A percentile compares a stretch with the other conserved stretches of the same genome.
phyloP scores from a whole-genome alignment of 169 alveolate genomes.

The Pseudocohnilembus persalinus region DNA sequence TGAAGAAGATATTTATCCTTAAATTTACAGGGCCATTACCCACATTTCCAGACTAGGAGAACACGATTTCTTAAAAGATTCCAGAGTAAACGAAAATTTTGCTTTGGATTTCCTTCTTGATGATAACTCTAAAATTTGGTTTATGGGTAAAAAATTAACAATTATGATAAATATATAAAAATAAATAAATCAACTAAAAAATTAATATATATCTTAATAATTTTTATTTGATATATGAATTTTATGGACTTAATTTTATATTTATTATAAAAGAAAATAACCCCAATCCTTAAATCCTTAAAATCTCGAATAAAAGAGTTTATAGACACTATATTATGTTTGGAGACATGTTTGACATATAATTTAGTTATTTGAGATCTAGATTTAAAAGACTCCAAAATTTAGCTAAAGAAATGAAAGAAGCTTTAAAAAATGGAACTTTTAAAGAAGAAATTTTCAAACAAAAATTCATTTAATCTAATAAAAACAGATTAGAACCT shows the following conservation, averaged over 20 bases:
- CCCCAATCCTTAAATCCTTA: conserved; percentile 18
- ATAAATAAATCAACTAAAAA: too few relatives aligned
- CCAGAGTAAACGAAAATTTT: conserved; percentile 38
- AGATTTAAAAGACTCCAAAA: conserved; percentile 20
- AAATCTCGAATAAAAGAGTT: conserved; percentile 17
- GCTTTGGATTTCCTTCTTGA: conserved; percentile 47
- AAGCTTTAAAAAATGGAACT: neutral
- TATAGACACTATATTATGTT: conserved; percentile 20
- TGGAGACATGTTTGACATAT: conserved; percentile 22
- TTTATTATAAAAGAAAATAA: conserved; percentile 7
- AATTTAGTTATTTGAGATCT: conserved; percentile 11
- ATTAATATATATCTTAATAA: too few relatives aligned
- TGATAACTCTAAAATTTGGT: conserved; percentile 45
- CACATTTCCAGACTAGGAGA: conserved; percentile 30
- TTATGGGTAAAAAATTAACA: neutral
- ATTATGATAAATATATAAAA: too few relatives aligned
- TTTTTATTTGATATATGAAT: too few relatives aligned
- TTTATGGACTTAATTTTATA: too few relatives aligned
- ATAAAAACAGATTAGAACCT: conserved; percentile 19
- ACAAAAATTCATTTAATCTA: neutral
- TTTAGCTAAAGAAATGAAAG: conserved; percentile 4
- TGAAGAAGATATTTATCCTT: conserved; percentile 32
- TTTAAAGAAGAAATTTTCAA: neutral
- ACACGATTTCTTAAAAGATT: conserved; percentile 35
- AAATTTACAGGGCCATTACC: conserved; percentile 38